Evolutionary conservation across 2,329 filamentous ascomycete species (phyloP).

Genomic region (Dryadomyces sulphureus): DNA sequence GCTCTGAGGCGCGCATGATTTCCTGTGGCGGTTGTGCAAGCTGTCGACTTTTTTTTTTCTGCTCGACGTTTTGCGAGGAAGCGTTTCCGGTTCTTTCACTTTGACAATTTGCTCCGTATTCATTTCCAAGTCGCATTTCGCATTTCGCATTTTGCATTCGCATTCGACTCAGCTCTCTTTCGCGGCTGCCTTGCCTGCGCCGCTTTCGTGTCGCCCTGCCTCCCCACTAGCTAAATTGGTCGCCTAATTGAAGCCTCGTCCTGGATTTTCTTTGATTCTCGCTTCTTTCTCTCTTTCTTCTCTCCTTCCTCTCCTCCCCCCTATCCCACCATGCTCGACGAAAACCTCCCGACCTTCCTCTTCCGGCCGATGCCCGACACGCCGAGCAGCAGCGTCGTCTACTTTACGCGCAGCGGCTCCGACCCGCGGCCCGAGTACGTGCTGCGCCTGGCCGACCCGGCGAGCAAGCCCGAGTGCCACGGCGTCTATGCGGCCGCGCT

Average conservation of each 20-base stretch:
- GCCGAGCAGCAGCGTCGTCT: conserved; percentile 40
- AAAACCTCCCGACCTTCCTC: conserved; percentile 69
- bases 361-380: conserved; percentile 37
- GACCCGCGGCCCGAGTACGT: conserved; percentile 69
- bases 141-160: no score
- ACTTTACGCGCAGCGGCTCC: conserved; percentile 57
- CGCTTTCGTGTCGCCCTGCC: no score
- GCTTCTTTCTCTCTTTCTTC: not conserved
- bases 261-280: no score
- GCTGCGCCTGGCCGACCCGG: conserved; percentile 61
- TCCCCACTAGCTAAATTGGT: not conserved
- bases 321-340: conserved; percentile 59
- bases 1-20: no score
- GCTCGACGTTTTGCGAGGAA: no score
- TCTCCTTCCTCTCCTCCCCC: not conserved
- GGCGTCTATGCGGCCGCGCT: conserved; percentile 81
- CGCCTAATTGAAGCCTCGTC: not conserved
- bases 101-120: no score
- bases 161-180: no score
- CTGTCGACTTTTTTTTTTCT: no score
- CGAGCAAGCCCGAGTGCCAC: conserved; percentile 45
- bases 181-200: no score
- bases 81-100: no score
- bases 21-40: no score
- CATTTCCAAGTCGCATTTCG: no score